Evolutionary conservation across 164 flowering plant genomes (phyloP).

Genomic region (Nymphaea thermarum): DNA sequence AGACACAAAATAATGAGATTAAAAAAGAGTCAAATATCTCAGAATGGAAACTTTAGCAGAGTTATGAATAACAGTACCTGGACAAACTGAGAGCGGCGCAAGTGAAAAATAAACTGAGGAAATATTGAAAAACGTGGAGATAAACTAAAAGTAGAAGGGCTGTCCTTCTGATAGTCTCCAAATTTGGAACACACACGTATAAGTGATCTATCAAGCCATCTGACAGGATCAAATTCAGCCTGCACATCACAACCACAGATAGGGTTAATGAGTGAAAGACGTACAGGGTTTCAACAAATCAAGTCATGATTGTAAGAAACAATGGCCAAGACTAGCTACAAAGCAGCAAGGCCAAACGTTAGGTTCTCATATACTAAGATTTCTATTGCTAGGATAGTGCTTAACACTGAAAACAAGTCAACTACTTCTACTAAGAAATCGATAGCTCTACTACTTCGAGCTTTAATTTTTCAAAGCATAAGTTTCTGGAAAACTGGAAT

Average conservation of each 20-base stretch:
- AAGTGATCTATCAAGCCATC: slow-evolving; percentile 91
- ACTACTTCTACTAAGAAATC: too few relatives aligned
- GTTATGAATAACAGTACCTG: slow-evolving; percentile 38
- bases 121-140: slow-evolving; percentile 86
- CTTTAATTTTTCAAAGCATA: too few relatives aligned
- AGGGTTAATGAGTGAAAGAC: neutral
- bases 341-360: too few relatives aligned
- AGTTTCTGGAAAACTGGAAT: too few relatives aligned
- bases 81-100: slow-evolving; percentile 94
- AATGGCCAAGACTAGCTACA: too few relatives aligned
- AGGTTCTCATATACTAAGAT: too few relatives aligned
- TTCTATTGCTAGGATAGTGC: too few relatives aligned
- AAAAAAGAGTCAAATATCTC: neutral
- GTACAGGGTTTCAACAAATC: too few relatives aligned
- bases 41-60: neutral
- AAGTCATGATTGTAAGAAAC: too few relatives aligned
- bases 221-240: slow-evolving; percentile 94
- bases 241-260: slow-evolving; percentile 21
- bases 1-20: neutral
- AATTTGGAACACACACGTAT: slow-evolving; percentile 76
- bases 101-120: slow-evolving; percentile 88
- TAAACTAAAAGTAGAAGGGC: slow-evolving; percentile 73
- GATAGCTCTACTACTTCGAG: too few relatives aligned
- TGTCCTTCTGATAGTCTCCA: slow-evolving; percentile 93
- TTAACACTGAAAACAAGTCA: too few relatives aligned